Base-by-base conservation (phyloP, 2,329 filamentous ascomycete genomes). In the Epichloe gansuensis region DNA sequence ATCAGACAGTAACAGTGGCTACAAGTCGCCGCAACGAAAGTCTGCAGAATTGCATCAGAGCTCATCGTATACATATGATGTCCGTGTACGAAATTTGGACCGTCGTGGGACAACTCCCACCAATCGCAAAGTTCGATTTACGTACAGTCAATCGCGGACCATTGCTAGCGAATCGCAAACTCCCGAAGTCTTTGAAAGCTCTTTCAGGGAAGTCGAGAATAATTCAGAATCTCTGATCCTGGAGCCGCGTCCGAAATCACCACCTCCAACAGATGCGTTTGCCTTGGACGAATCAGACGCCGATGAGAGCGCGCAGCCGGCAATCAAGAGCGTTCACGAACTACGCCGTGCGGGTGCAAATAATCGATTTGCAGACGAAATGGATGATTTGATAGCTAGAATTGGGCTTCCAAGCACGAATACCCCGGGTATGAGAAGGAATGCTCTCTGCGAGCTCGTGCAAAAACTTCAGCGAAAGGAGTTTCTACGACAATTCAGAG, bases 401-500 rank as follows among this genome's bases (percentile, higher is more conserved):
- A 77, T 85, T 56, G 80, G 79, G 39, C 63, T 59, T 5, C 78
- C 79, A 0, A 67, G 66, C 27, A 59, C 61, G 13, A 69, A 72
- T 38, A 64, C 73, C 6, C 69, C 71, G 3, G 78, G 78, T 0
- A 70, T 78, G 60, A 71, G 81, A 56, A 72, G 81, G 50, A 74
- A 75, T 50, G 79, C 78, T 1, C 66, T 85, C 42, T 66, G 84
- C 4, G 81, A 85, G 56, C 64, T 85, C 42, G 75, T 75, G 1
- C 71, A 75, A 44, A 81, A 80, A 59, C 70, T 84, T 42, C 74
- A 76, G 47, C 71, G 83, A 48, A 81, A 82, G 59, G 72, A 72
- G 1, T 89, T 87, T 59, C 71, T 80, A 31, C 73, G 74, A 17
- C 82, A 86, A 55, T 89, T 95, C 59, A 75, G 85, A 21, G 83